Base-by-base conservation (phyloP, 1,284 basidiomycete genomes). In the Puccinia coronata region DNA sequence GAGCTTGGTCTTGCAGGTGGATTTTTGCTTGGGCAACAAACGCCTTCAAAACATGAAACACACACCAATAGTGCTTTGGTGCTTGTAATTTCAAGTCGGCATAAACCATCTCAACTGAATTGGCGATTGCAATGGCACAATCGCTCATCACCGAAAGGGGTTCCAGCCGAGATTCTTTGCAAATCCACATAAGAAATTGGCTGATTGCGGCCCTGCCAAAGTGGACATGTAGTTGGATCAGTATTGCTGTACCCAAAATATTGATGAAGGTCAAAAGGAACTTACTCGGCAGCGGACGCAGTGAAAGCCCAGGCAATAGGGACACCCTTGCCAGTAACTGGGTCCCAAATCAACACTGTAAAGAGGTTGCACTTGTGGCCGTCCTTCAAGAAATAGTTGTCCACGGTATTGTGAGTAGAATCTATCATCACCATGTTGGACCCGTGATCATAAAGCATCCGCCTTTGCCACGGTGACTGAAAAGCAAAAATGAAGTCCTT, bases 1-100 rank as follows among this genome's bases (percentile, higher is more conserved):
- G 8, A 4, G 67, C 41, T 49, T 51, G 28, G 11, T 28, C 12
- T 1, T 11, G n/a, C 11, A 70, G 43, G 43, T 49, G 18, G 2
- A 20, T 49, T 18, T 28, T 70, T 20, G 47, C 41, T 2, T 51
- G 41, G 5, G 9, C 41, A 2, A 16, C 1, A 11, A 70, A 49
- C 2, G 67, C 67, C 23, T 51, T 49, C 14, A 70, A 23, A 1
- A 70, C 43, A 31, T 70, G 67, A 16, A 70, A 70, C 12, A 70
- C 2, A 43, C 67, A 70, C 67, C 67, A 70, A 25, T 70, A 70
- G 43, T 28, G 43, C 25, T 70, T 70, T n/a, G 67, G 67, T 36
- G 43, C 67, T 34, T 28, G 41, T 11, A 1, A 1, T 2, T 25
- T 25, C 8, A 41, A 9, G 25, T 70, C 43, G 2, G 1, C 3